Conservation (phyloP, 139 green algal genomes). For the Tetratostichococcus sp. region DNA sequence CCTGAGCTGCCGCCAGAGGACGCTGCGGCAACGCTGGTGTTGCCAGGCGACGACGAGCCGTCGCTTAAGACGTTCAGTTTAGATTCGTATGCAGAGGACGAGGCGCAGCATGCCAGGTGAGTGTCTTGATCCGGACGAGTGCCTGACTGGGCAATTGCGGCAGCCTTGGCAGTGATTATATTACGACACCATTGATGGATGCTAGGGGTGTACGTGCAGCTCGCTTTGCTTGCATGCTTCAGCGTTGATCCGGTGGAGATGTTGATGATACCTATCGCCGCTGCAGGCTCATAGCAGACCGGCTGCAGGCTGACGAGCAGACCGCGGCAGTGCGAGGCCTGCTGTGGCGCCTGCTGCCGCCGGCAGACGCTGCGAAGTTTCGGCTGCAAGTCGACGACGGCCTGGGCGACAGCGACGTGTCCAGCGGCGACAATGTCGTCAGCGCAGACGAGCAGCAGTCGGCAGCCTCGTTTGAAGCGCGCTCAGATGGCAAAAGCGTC, state of each 20-base stretch:
- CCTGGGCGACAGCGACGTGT: neutral
- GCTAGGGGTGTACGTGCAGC: too few species aligned
- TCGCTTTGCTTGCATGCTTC: too few species aligned
- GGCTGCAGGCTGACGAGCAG: neutral
- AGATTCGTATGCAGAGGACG: neutral
- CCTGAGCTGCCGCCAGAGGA: neutral
- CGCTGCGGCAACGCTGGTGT: neutral
- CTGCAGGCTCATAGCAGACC: neutral
- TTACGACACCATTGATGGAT: too few species aligned
- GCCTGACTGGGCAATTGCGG: too few species aligned
- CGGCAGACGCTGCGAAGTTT: neutral
- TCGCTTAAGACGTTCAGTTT: neutral
- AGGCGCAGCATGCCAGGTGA: neutral
- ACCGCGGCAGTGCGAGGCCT: neutral
- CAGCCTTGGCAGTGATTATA: too few species aligned
- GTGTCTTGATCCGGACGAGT: too few species aligned
- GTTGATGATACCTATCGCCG: too few species aligned
- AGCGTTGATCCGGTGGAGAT: too few species aligned
- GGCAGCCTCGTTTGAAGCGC: neutral
- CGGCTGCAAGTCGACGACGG: neutral
- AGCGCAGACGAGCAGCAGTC: neutral
- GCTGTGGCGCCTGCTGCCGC: neutral
- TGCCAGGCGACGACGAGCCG: neutral
- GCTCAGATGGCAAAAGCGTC: neutral
- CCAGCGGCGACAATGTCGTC: neutral